Evolutionary conservation across 225 moss, liverwort and hornwort genomes (phyloP), one percentile per base, ranked within the genome.

Genomic region (Bryoerythrophyllum caledonicum): DNA sequence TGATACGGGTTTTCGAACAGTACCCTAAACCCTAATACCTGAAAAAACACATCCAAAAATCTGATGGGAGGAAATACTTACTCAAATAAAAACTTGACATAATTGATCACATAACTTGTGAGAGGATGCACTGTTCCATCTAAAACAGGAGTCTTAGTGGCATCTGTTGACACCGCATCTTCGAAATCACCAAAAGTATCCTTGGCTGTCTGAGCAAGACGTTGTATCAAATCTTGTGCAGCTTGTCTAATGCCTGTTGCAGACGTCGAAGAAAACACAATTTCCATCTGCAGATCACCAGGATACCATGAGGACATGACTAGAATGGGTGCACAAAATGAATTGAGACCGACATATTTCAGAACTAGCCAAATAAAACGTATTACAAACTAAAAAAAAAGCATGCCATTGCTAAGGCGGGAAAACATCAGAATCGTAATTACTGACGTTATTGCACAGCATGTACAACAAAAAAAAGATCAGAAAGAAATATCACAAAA

Each of bases 101-200:
- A 96, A 79, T 92, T 92, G 73, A 96, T 94, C 65, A 94, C 90
- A 86, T 89, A 92, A 79, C 92, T 94, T 54, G 91, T 96, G 40
- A 94, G 87, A 10, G 92, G 91, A 78, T 96, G 94, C 72, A 96
- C 86, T 28, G 87, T 94, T 77, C 92, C 94, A 85, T 96, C 96
- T 63, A 86, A 76, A 74, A 96, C 87, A 51, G 86, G 85, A 61
- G 82, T 91, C 86, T 94, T 94, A 48, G 94, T 94, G 23, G 87
- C 90, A 83, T 94, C 90, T 77, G 88, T 91, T 70, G 88, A 90
- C 12, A 91, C 90, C 74, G 94, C 87, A 53, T 92, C 88, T 26
- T 94, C 90, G 82, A 94, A 87, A 76, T 92, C 91, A 23, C 81
- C 86, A 34, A 96, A 92, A 25, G 92, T 92, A 32, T 91, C 92